Evolutionary conservation across 108 stramenopile species (phyloP), one percentile per base, ranked within the genome.

Genomic region (Nannochloropsis oceanica): DNA sequence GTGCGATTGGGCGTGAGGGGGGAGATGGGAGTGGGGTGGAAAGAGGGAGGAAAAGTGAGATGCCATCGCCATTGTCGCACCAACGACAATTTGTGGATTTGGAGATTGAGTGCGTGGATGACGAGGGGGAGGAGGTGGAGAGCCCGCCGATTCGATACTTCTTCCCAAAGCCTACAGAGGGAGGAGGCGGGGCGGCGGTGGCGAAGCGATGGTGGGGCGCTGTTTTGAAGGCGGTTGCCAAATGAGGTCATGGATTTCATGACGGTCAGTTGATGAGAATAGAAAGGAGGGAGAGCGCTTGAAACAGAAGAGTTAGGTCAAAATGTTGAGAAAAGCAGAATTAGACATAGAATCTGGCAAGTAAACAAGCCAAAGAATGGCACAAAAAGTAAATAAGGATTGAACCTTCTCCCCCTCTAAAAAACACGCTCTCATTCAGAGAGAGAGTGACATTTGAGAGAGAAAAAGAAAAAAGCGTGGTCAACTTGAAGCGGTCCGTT

Each of bases 81-180:
- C 59, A n/a, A n/a, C 50, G 82, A 34, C 83, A 83, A 0, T 89
- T 85, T 84, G 59, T 89, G 25, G 85, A 89, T 79, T 79, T 89
- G 26, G 81, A 89, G 50, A 84, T 89, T 11, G 85, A 83, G 25
- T 85, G 84, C 79, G 88, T 85, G 14, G 88, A 89, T 73, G 81
- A 81, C 44, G 82, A 81, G 42, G 88, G 88, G 79, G 88, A 89
- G 20, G 88, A 89, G 81, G 43, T 89, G 43, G 59, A 73, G n/a
- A 73, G 59, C n/a, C 59, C 59, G n/a, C 59, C 59, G 8, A 18
- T 73, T 73, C 59, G 59, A 9, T 73, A 73, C n/a, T 73, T 73
- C n/a, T 73, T 73, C 59, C 59, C 59, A n/a, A 73, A 73, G n/a
- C 0, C 18, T n/a, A 18, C 2, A 18, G n/a, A 73, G 59, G n/a